Evolutionary conservation across 352 stramenopile species (phyloP).

Genomic region (Phytophthora citrophthora): DNA sequence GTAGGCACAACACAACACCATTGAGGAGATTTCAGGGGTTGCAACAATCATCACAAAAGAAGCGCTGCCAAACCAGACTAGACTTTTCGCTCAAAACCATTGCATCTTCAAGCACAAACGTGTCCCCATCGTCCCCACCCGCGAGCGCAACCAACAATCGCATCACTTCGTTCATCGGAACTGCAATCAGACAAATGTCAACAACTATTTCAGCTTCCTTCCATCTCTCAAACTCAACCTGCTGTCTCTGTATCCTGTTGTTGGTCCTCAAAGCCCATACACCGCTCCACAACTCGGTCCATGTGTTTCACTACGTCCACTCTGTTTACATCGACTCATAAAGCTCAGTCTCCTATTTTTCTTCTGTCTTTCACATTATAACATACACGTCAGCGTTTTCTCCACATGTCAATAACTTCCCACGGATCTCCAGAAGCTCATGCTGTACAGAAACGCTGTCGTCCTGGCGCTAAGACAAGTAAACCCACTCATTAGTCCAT

Average conservation of each 20-base stretch:
- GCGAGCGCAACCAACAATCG: conserved; percentile 64
- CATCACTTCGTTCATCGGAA: conserved; percentile 41
- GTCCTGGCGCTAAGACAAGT: conserved; percentile 12
- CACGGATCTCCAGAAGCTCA: conserved; percentile 35
- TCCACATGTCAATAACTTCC: conserved; percentile 19
- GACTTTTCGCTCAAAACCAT: conserved; percentile 32
- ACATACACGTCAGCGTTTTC: conserved; percentile 33
- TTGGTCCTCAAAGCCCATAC: conserved; percentile 25
- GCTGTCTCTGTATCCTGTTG: conserved; percentile 11
- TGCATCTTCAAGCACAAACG: conserved; percentile 66
- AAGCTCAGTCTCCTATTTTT: background rate
- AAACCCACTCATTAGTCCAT: background rate
- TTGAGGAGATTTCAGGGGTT: background rate
- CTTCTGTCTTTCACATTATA: background rate
- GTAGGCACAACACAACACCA: background rate
- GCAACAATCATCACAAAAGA: background rate
- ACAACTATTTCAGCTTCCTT: background rate
- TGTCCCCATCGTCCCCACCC: conserved; percentile 56
- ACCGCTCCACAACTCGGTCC: conserved; percentile 46
- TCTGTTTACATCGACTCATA: conserved; percentile 23
- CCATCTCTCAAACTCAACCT: background rate
- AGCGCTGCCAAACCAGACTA: background rate
- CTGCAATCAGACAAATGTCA: conserved; percentile 5
- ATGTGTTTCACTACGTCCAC: conserved; percentile 39
- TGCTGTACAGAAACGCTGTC: conserved; percentile 14